A percentile compares a stretch with the other conserved stretches of the same genome.
Conservation (phyloP, 495 filamentous ascomycete genomes). For the Penicillium riverlandense region DNA sequence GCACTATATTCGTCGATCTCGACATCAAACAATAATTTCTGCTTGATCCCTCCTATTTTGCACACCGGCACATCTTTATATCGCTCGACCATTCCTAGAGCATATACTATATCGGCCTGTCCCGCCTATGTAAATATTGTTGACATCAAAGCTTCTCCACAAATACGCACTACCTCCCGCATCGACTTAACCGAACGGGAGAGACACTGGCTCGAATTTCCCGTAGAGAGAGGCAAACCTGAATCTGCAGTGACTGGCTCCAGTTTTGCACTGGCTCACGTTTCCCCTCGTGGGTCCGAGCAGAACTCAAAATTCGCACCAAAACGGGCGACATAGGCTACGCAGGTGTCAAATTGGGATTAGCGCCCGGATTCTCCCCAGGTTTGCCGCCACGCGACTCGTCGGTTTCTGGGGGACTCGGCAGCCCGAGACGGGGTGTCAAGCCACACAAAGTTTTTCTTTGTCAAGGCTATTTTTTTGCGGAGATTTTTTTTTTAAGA, state of each 20-base stretch:
- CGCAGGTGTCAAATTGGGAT: neutral
- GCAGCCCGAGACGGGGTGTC: conserved; percentile 16
- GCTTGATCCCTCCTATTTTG: neutral
- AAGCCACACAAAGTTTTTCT: neutral
- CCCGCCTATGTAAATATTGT: neutral
- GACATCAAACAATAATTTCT: neutral
- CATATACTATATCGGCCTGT: neutral
- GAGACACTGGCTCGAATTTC: conserved; percentile 10
- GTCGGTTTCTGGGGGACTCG: conserved; percentile 4
- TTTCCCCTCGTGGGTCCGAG: neutral
- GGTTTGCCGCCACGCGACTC: conserved; percentile 5
- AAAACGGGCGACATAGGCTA: conserved; percentile 12
- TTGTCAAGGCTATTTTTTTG: conserved; percentile 3
- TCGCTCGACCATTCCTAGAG: no score
- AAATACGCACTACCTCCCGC: conserved; percentile 3
- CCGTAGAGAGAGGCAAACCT: conserved; percentile 1
- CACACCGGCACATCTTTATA: neutral
- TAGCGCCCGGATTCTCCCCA: conserved; percentile 11
- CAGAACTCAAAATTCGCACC: neutral
- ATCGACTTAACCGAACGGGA: conserved; percentile 10
- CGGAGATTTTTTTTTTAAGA: neutral
- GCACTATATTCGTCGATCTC: no score
- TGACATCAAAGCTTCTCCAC: no score
- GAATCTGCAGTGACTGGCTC: neutral
- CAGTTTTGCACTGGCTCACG: neutral